phyloP scores from a whole-genome alignment of 345 rosid genomes.

The Mallotus nudiflorus region DNA sequence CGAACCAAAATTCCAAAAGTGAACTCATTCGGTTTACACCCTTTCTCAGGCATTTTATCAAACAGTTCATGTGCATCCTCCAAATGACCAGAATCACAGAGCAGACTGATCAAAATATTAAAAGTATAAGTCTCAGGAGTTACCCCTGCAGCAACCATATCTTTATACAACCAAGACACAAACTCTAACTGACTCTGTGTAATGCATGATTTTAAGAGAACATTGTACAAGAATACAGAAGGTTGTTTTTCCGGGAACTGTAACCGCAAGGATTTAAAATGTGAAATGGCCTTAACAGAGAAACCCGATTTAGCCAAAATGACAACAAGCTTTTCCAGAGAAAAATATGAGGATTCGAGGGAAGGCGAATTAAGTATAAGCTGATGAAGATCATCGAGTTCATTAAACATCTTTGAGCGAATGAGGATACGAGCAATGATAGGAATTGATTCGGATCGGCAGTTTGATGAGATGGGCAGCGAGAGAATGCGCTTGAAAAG shows the following conservation, averaged over 20 bases:
- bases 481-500: slow-evolving; percentile 72
- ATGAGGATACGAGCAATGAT: slow-evolving; percentile 64
- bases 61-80: slow-evolving; percentile 72
- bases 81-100: slow-evolving; percentile 67
- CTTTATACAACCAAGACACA: slow-evolving; percentile 75
- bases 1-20: slow-evolving; percentile 81
- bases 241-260: slow-evolving; percentile 52
- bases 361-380: slow-evolving; percentile 45
- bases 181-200: slow-evolving; percentile 43
- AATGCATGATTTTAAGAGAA: slow-evolving; percentile 53
- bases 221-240: slow-evolving; percentile 56
- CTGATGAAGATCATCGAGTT: slow-evolving; percentile 64
- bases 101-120: slow-evolving; percentile 61
- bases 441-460: slow-evolving; percentile 41
- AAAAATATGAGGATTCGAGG: slow-evolving; percentile 21
- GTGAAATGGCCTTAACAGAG: slow-evolving; percentile 50
- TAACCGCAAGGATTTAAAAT: slow-evolving; percentile 53
- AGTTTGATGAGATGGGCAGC: slow-evolving; percentile 31
- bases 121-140: slow-evolving; percentile 78
- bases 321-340: slow-evolving; percentile 44
- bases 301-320: slow-evolving; percentile 55
- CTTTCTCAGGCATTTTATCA: slow-evolving; percentile 82
- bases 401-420: slow-evolving; percentile 56
- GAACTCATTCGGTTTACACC: slow-evolving; percentile 76
- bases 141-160: slow-evolving; percentile 61